Evolutionary conservation across 2,329 filamentous ascomycete species (phyloP).

Genomic region (Colletotrichum gloeosporioides): DNA sequence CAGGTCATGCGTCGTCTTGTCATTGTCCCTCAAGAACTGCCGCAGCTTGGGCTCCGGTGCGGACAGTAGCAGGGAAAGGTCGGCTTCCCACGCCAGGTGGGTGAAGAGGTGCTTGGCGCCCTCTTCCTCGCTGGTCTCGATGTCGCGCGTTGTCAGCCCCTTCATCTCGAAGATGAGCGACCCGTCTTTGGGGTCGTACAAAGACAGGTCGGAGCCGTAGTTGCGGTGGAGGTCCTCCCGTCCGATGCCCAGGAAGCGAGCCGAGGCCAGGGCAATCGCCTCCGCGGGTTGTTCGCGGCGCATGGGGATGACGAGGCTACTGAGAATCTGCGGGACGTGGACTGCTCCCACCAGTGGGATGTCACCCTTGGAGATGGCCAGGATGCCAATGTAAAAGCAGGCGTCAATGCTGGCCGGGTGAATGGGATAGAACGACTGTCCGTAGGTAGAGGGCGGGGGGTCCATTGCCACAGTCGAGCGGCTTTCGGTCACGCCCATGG

Average conservation of each 20-base stretch:
- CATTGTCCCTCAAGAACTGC: too few species aligned
- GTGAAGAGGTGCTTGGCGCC: too few species aligned
- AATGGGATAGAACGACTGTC: not conserved
- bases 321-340: not conserved
- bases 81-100: too few species aligned
- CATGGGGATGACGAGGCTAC: not conserved
- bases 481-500: not conserved
- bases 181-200: slow-evolving; percentile 26
- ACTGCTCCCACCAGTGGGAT: not conserved
- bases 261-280: not conserved
- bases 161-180: slow-evolving; percentile 22
- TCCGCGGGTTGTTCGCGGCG: not conserved
- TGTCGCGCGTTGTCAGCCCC: slow-evolving; percentile 13
- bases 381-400: slow-evolving; percentile 19
- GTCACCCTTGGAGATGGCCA: slow-evolving; percentile 21
- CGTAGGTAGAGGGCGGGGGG: not conserved
- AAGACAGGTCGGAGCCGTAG: not conserved
- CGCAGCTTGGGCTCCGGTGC: too few species aligned
- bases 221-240: slow-evolving; percentile 14
- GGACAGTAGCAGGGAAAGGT: too few species aligned
- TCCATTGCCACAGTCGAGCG: not conserved
- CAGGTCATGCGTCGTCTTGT: too few species aligned
- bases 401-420: not conserved
- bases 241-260: slow-evolving; percentile 18
- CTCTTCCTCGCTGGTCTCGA: too few species aligned